Evolutionary conservation across 148 eudicot genomes (phyloP), one percentile per base, ranked within the genome.

Genomic region (Silene latifolia): DNA sequence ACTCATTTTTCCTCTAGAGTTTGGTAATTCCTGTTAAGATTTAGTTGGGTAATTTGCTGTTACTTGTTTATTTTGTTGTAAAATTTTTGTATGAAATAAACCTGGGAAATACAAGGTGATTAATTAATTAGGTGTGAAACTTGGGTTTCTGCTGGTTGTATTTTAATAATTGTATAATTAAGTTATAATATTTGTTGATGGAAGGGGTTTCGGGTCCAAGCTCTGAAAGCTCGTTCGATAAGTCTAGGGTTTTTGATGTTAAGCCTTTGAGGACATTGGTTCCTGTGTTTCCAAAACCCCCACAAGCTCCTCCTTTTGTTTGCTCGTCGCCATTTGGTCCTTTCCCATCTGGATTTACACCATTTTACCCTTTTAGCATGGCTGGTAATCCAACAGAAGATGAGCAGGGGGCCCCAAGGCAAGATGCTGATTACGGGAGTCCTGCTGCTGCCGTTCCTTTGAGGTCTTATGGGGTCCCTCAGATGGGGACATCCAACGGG

Each of bases 381-480:
- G 79, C 73, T 1, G 77, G 71, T 65, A 51, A 35, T 23, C 61
- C 29, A 10, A 8, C 71, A 8, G 71, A 39, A 0, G 47, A 53
- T 21, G 73, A 5, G 27, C 68, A 64, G 2, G 13, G 13, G 12
- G 53, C 14, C 53, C 53, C 53, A 48, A 64, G 68, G 68, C 74
- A 69, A 7, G 80, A 74, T 73, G 87, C 69, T 29, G 82, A 62
- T 56, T 79, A 54, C 72, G 78, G 59, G 0, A 69, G 74, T 67
- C 87, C 87, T 76, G 87, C 85, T 56, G 66, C 85, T 5, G 87
- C 97, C 1, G 89, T 86, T 23, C 97, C 98, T 9, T 39, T 92
- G 76, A 87, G 90, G 67, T 89, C 98, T 0, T 92, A 80, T 72
- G 89, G 91, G 73, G 84, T 93, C 12, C 96, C 93, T 9, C 85